phyloP scores from a whole-genome alignment of 2,329 filamentous ascomycete species.

The Beauveria sp. region DNA sequence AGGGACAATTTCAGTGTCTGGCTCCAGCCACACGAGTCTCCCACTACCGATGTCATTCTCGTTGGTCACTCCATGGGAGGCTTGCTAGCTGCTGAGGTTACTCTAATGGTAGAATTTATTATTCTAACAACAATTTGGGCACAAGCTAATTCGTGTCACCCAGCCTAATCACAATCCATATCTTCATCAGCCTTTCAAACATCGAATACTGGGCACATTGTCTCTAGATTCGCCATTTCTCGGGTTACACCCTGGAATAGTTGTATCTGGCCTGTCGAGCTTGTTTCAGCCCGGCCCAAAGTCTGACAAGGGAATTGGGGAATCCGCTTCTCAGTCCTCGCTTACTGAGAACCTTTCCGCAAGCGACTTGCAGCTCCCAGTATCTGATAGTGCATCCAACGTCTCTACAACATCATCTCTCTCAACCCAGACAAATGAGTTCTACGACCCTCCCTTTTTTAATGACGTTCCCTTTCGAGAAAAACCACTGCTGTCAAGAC shows the following conservation, averaged over 20 bases:
- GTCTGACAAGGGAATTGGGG: not conserved
- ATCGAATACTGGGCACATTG: constrained; percentile 72
- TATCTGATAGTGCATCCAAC: constrained; percentile 3
- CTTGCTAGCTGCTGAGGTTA: constrained; percentile 71
- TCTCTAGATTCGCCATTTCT: constrained; percentile 82
- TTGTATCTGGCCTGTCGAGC: constrained; percentile 73
- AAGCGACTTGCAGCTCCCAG: not conserved
- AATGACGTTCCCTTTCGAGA: constrained; percentile 68
- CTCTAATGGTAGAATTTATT: constrained; percentile 45
- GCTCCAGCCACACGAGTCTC: constrained; percentile 68
- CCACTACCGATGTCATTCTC: constrained; percentile 69
- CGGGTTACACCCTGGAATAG: constrained; percentile 81
- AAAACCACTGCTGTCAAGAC: constrained; percentile 58
- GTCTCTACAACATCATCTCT: constrained; percentile 10
- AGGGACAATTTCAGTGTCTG: constrained; percentile 78
- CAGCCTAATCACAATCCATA: constrained; percentile 29
- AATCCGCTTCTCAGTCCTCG: not conserved
- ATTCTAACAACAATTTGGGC: not conserved
- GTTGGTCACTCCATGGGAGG: constrained; percentile 90
- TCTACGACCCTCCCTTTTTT: constrained; percentile 66
- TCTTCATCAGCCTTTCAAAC: constrained; percentile 45
- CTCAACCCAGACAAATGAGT: constrained; percentile 39
- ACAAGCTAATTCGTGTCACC: not conserved
- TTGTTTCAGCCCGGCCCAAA: constrained; percentile 52
- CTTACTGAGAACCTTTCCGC: constrained; percentile 9